These are phyloP conservation scores for Phoenix roebelenii DNA, from an alignment of 176 grass and related monocot genomes.

Conservation along the genomic window DNA sequence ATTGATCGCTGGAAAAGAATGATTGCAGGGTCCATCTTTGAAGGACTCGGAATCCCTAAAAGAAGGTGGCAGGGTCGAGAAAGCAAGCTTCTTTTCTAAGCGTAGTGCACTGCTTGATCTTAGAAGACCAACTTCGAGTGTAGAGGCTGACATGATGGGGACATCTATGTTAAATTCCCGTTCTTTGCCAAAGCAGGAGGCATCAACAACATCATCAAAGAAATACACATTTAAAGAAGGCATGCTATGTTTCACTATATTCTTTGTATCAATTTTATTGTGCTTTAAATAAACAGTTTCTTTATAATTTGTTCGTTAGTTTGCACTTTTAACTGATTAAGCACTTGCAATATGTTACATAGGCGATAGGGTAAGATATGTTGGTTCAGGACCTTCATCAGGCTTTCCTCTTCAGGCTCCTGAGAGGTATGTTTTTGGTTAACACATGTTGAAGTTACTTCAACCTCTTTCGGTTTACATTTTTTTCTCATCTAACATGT, in stretches of 20 bases:
- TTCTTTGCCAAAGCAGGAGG: conserved; percentile 9
- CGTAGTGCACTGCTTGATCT: conserved; percentile 7
- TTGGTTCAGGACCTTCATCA: conserved; percentile 9
- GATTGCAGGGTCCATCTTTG: conserved; percentile 1
- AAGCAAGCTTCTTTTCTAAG: conserved; percentile 12
- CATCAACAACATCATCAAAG: conserved; percentile 6
- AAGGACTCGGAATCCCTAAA: conserved; percentile 12
- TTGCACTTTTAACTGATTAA: not conserved
- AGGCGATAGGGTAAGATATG: conserved; percentile 13
- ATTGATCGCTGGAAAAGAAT: not conserved
- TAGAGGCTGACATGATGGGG: conserved; percentile 8
- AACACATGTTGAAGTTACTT: too few relatives aligned
- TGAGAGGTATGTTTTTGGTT: conserved; percentile 8
- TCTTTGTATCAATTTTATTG: not conserved
- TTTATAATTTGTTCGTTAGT: not conserved
- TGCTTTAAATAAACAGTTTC: not conserved
- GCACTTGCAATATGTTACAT: not conserved
- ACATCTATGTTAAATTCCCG: conserved; percentile 7
- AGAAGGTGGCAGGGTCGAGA: conserved; percentile 8
- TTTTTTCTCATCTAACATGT: too few relatives aligned
- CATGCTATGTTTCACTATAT: not conserved
- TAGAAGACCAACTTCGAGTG: conserved; percentile 2
- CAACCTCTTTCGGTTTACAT: too few relatives aligned
- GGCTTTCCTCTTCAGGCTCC: conserved; percentile 22
- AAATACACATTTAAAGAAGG: conserved; percentile 4